Evolutionary conservation across 163 green algal species (phyloP).

Genomic region (Volvox carteri): DNA sequence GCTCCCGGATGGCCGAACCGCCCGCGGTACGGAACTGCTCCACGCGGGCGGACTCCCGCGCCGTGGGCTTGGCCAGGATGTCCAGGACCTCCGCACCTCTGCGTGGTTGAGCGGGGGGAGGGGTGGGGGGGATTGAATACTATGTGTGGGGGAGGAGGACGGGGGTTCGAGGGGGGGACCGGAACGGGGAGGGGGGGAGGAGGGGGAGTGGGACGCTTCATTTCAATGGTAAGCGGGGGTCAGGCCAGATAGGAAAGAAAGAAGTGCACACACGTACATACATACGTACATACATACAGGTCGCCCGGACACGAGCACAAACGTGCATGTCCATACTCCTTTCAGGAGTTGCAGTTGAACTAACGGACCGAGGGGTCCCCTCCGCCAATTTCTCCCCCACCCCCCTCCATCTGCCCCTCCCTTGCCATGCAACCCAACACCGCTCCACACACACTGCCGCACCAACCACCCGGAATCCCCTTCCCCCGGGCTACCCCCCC

Average conservation of each 20-base stretch:
- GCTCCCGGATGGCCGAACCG: slow-evolving; percentile 79
- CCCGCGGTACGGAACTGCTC: slow-evolving; percentile 84
- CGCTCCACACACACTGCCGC: background rate
- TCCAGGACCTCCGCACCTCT: slow-evolving; percentile 84
- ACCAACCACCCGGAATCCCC: background rate
- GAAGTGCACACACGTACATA: background rate
- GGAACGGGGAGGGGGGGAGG: background rate
- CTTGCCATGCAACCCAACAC: background rate
- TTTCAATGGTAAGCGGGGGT: background rate
- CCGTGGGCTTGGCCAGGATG: slow-evolving; percentile 85
- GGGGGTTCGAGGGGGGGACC: background rate
- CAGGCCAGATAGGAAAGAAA: background rate
- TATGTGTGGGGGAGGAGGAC: background rate
- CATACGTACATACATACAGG: too few relatives aligned
- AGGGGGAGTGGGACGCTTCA: background rate
- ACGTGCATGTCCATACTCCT: too few relatives aligned
- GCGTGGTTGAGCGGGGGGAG: background rate
- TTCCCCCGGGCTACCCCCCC: background rate
- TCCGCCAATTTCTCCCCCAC: too few relatives aligned
- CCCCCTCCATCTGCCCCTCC: background rate
- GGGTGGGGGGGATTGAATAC: background rate
- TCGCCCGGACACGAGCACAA: too few relatives aligned
- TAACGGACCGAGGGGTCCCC: too few relatives aligned
- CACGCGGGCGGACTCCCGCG: slow-evolving; percentile 75
- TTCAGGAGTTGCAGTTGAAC: too few relatives aligned